phyloP scores from a whole-genome alignment of 75 land plant species.

The Selaginella tamariscina region DNA sequence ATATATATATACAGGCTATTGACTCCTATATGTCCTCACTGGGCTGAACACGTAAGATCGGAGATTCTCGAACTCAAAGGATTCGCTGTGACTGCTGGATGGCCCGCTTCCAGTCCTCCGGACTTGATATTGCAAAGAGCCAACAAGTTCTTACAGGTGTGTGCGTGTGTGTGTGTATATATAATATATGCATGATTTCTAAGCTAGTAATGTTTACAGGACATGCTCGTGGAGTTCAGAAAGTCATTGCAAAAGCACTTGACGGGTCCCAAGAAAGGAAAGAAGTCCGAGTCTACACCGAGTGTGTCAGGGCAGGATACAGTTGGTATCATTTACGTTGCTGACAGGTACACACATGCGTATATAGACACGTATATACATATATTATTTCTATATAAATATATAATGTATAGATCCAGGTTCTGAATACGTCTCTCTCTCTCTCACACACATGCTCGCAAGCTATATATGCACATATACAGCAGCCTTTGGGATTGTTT shows the following conservation, averaged over 20 bases:
- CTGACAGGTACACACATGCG: too few relatives aligned
- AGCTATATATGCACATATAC: too few relatives aligned
- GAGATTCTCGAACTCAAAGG: slow-evolving; percentile 50
- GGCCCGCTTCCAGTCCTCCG: slow-evolving; percentile 42
- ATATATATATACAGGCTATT: too few relatives aligned
- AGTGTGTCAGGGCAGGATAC: slow-evolving; percentile 24
- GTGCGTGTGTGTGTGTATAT: too few relatives aligned
- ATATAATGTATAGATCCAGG: too few relatives aligned
- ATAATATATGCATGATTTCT: too few relatives aligned
- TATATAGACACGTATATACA: too few relatives aligned
- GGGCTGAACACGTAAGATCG: slow-evolving; percentile 75
- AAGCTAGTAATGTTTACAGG: too few relatives aligned
- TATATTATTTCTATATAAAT: too few relatives aligned
- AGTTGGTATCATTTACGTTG: slow-evolving; percentile 57
- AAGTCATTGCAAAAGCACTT: slow-evolving; percentile 62
- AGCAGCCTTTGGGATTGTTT: too few relatives aligned
- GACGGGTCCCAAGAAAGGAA: slow-evolving; percentile 54
- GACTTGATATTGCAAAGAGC: slow-evolving; percentile 59
- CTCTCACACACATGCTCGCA: too few relatives aligned
- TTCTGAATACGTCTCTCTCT: too few relatives aligned
- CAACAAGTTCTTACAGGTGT: slow-evolving; percentile 58
- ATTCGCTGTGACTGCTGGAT: slow-evolving; percentile 55
- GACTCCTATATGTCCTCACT: slow-evolving; percentile 88
- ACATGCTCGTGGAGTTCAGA: slow-evolving; percentile 51
- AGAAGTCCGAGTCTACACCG: slow-evolving; percentile 25